Evolutionary conservation across 2,329 filamentous ascomycete species (phyloP), one percentile per base, ranked within the genome.

Genomic region (Zymoseptoria tritici): DNA sequence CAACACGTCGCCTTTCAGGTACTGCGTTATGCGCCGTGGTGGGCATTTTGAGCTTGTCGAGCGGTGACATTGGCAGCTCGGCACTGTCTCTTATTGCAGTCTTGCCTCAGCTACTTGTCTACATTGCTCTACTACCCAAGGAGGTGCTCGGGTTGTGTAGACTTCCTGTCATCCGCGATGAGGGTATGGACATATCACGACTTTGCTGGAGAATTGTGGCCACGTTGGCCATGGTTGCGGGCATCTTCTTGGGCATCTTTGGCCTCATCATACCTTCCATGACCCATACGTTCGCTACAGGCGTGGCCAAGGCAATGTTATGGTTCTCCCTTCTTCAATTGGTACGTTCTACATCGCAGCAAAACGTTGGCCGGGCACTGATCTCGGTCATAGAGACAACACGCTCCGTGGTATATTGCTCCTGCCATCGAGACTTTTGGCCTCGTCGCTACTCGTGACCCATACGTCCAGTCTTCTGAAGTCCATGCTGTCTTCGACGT

Each of bases 401-500:
- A 56, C 24, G 46, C 50, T 11, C 20, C 36, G 29, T 56, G 55
- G 55, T 56, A 49, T 29, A 21, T 56, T 56, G 55, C 55, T 3
- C 55, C 55, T 50, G 42, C 55, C 20, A 49, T 29, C 9, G 22
- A 29, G 42, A 56, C 21, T 7, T 56, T 56, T 26, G 29, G 36
- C 20, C 21, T 56, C 13, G 29, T 56, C 16, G 46, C 55, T 49
- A 29, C 55, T 9, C 29, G 16, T 22, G 55, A 56, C 50, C 42
- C 55, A 29, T 56, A 19, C 21, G 26, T 20, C 16, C 55, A 26
- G 31, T 50, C 46, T 9, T 56, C 55, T 19, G 31, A 50, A 20
- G 29, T 16, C n/a, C 49, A n/a, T 52, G 55, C 55, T 26, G n/a
- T 56, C 16, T 56, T 56, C 46, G 31, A 56, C 16, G 46, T 56